Base-by-base conservation (phyloP, 179 eudicot species). In the Gypsophila paniculata region DNA sequence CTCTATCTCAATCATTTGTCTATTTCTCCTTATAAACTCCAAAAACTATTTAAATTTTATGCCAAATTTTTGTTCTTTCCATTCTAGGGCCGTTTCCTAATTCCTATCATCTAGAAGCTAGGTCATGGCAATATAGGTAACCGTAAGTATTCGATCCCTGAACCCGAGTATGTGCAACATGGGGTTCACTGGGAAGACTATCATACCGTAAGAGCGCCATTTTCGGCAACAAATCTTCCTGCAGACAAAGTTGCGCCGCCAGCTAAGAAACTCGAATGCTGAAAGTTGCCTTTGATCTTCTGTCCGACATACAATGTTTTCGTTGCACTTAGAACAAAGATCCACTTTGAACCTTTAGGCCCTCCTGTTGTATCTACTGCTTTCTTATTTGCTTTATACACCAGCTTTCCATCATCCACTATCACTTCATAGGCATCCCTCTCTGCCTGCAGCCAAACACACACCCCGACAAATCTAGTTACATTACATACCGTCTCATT, bases 261-360 rank as follows among this genome's bases (percentile, higher is more conserved):
- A 61, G 98, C 95, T 73, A 93, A 76, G 73, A 93, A 93, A 65
- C 98, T 93, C 0, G 98, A 93, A 74, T 93, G 98, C 52, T 93
- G 96, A 81, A 93, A 93, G 6, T 74, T 84, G 52, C 98, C 98
- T 70, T 82, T 89, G 57, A 70, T 71, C 72, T 93, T 93, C 68
- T 71, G 80, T 55, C 91, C 98, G 19, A 89, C 87, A 48, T 88
- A 92, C 76, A 92, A 75, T 8, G 53, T 73, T 76, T 65, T 85
- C 9, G 89, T 85, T 6, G 86, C 78, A 63, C 96, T 88, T 0
- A 92, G 85, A 8, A 92, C 98, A 76, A 92, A 92, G 68, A 92
- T 92, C 95, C 95, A 92, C 75, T 92, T 92, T 2, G 82, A 63
- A 63, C 83, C 93, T 79, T 79, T 79, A 2, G 89, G 81, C 26